Conservation (phyloP, 768 basidiomycete genomes). For the Russula lepida region DNA sequence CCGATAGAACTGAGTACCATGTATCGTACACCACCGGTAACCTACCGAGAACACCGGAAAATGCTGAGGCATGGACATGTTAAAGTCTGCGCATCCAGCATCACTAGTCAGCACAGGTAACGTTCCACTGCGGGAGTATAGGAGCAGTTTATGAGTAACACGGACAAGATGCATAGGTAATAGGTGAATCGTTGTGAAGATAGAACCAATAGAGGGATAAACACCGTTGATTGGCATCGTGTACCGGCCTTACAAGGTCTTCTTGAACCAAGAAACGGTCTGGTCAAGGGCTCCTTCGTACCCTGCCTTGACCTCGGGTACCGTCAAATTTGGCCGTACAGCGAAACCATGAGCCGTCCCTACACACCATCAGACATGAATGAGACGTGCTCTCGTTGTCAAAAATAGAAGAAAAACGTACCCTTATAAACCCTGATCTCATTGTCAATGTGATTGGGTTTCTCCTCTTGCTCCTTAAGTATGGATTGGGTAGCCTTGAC, state of each 20-base stretch:
- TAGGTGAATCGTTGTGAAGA: neutral
- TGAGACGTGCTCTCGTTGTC: neutral
- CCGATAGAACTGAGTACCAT: neutral
- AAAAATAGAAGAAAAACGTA: conserved; percentile 10
- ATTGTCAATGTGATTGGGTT: conserved; percentile 27
- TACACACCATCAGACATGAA: conserved; percentile 20
- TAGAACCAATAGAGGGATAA: neutral
- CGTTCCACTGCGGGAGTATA: neutral
- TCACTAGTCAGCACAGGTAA: neutral
- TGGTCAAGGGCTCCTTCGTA: conserved; percentile 40
- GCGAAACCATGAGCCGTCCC: conserved; percentile 45
- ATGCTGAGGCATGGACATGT: neutral
- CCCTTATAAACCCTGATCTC: conserved; percentile 34
- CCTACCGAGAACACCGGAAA: neutral
- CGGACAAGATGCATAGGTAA: neutral
- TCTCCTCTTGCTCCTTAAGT: conserved; percentile 27
- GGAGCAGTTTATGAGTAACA: neutral
- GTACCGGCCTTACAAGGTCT: conserved; percentile 26
- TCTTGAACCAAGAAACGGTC: conserved; percentile 35
- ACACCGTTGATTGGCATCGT: neutral
- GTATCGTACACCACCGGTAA: neutral
- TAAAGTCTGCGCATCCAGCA: too few relatives aligned
- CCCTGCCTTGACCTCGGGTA: conserved; percentile 36
- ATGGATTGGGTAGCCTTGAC: conserved; percentile 27
- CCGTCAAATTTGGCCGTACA: conserved; percentile 35